Evolutionary conservation across 2,329 filamentous ascomycete genomes (phyloP).

Genomic region (Penicillium psychrosexuale): DNA sequence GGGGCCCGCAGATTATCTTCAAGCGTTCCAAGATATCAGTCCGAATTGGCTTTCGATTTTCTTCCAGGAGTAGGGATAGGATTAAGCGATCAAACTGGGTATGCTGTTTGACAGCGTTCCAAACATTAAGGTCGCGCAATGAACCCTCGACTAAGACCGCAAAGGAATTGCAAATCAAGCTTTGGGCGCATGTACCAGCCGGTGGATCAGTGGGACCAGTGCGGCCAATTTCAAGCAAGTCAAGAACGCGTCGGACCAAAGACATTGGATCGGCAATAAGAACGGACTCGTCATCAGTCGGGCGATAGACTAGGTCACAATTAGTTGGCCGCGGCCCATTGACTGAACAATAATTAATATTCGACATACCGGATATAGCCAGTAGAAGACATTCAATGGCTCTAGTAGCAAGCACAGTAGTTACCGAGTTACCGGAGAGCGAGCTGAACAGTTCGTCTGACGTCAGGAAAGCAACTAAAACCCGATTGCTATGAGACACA

Average conservation of each 20-base stretch:
- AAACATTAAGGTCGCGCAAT: constrained; percentile 46
- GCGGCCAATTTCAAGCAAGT: constrained; percentile 33
- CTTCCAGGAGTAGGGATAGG: constrained; percentile 43
- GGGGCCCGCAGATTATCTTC: constrained; percentile 34
- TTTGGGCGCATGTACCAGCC: constrained; percentile 23
- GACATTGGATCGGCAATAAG: constrained; percentile 35
- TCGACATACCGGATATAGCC: constrained; percentile 53
- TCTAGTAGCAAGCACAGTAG: constrained; percentile 50
- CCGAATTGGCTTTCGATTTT: constrained; percentile 40
- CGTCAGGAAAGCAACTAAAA: constrained; percentile 61
- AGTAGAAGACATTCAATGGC: constrained; percentile 58
- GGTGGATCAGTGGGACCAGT: constrained; percentile 12
- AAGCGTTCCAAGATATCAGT: constrained; percentile 41
- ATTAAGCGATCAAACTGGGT: constrained; percentile 40
- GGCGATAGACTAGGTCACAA: constrained; percentile 27
- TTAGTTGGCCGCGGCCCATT: not conserved
- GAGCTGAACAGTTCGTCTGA: constrained; percentile 53
- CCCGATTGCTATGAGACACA: constrained; percentile 46
- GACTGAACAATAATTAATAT: not conserved
- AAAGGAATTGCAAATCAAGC: constrained; percentile 45
- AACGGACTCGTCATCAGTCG: constrained; percentile 21
- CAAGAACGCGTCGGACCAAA: constrained; percentile 37
- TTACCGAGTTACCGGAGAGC: constrained; percentile 46
- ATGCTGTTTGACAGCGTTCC: constrained; percentile 43
- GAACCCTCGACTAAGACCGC: constrained; percentile 51